These are phyloP conservation scores for Chlorella sorokiniana DNA, from an alignment of 139 green algal species.

Conservation along the genomic window DNA sequence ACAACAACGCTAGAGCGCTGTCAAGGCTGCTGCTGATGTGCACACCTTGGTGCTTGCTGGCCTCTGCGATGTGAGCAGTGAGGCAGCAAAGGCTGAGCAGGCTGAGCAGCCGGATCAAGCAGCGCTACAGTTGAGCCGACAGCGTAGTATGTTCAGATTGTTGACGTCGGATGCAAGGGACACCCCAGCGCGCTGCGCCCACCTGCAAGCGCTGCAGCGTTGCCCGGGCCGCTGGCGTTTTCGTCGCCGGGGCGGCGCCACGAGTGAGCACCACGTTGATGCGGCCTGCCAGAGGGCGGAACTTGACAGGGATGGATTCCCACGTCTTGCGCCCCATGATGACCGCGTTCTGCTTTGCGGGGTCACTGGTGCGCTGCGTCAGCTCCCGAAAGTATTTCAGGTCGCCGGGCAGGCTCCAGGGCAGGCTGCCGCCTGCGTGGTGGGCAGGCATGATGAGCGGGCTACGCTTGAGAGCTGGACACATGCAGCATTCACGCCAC, in stretches of 20 bases:
- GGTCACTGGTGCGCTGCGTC: constrained; percentile 65
- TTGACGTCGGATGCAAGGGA: neutral
- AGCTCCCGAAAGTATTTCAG: constrained; percentile 95
- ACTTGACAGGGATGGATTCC: constrained; percentile 93
- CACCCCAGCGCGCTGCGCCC: neutral
- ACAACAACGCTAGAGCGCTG: constrained; percentile 73
- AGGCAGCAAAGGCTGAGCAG: no score
- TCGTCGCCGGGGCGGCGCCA: constrained; percentile 25
- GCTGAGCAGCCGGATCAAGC: neutral
- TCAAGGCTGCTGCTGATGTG: constrained; percentile 70
- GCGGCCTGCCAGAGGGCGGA: constrained; percentile 86
- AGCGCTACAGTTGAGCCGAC: neutral
- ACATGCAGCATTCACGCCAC: no score
- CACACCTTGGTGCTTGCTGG: constrained; percentile 52
- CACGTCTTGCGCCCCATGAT: constrained; percentile 99
- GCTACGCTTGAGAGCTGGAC: neutral
- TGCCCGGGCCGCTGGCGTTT: constrained; percentile 26
- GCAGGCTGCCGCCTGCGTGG: constrained; percentile 57
- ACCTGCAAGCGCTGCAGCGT: constrained; percentile 2
- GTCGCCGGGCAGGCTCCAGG: constrained; percentile 84
- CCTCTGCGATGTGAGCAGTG: no score
- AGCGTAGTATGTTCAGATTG: neutral
- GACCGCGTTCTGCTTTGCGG: constrained; percentile 86
- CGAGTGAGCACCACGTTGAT: constrained; percentile 95
- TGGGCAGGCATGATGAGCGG: no score